phyloP scores from a whole-genome alignment of 208 protist species.

The Angomonas deanei region DNA sequence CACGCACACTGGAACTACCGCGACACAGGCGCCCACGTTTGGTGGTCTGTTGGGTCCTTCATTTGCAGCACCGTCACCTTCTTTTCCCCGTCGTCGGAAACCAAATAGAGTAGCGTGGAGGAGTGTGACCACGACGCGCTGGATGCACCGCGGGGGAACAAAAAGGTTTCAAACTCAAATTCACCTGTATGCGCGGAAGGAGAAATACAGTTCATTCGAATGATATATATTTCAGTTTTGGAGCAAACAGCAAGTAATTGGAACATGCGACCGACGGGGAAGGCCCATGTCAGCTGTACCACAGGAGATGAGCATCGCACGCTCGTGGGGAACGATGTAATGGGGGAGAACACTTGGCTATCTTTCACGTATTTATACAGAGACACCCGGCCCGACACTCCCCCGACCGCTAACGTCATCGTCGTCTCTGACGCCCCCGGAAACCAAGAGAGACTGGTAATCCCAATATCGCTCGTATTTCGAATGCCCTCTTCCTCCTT shows the following conservation, averaged over 20 bases:
- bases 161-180: conserved; percentile 62
- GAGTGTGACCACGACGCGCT: conserved; percentile 80
- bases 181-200: conserved; percentile 27
- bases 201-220: conserved; percentile 79
- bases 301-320: conserved; percentile 36
- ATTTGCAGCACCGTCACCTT: conserved; percentile 65
- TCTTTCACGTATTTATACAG: conserved; percentile 73
- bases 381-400: conserved; percentile 68
- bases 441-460: conserved; percentile 84
- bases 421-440: conserved; percentile 61
- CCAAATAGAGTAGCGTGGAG: conserved; percentile 66
- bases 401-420: conserved; percentile 80
- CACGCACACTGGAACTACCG: conserved; percentile 10
- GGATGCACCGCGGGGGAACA: conserved; percentile 47
- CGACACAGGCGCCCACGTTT: conserved; percentile 65
- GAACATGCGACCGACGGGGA: conserved; percentile 71
- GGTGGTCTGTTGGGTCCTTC: conserved; percentile 68
- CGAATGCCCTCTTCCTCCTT: neutral
- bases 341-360: conserved; percentile 37
- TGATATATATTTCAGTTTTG: conserved; percentile 58
- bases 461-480: conserved; percentile 15
- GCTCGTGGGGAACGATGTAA: conserved; percentile 26
- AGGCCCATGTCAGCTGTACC: conserved; percentile 69
- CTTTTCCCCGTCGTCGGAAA: conserved; percentile 43
- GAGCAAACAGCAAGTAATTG: conserved; percentile 80